Evolutionary conservation across 306 rosid genomes (phyloP).

Genomic region (Rosa lucieae): DNA sequence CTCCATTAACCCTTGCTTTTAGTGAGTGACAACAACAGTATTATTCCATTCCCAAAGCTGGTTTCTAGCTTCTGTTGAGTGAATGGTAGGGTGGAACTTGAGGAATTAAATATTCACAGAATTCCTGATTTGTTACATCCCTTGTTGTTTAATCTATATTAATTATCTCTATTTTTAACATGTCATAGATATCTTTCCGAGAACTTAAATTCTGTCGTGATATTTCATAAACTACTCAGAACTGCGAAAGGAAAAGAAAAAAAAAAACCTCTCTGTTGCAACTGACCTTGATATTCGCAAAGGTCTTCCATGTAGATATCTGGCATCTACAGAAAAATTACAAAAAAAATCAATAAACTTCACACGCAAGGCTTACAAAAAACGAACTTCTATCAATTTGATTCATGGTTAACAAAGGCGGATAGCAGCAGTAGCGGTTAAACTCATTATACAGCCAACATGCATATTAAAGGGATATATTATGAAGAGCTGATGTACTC

Average conservation of each 20-base stretch:
- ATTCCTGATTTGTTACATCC: background rate
- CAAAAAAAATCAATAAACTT: constrained; percentile 20
- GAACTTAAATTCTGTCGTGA: background rate
- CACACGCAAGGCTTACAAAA: background rate
- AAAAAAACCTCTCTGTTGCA: background rate
- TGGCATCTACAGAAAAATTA: constrained; percentile 44
- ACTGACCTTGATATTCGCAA: constrained; percentile 71
- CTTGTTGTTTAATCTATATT: background rate
- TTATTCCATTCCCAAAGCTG: background rate
- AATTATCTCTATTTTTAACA: background rate
- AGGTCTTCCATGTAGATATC: constrained; percentile 59
- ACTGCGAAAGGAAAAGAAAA: background rate
- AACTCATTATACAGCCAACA: background rate
- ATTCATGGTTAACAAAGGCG: background rate
- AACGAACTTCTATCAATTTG: background rate
- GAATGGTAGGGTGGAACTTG: background rate
- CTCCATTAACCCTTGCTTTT: background rate
- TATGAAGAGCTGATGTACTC: constrained; percentile 52
- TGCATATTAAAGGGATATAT: constrained; percentile 2
- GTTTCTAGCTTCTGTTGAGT: background rate
- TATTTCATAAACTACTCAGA: background rate
- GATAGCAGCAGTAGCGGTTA: background rate
- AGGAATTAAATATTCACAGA: background rate
- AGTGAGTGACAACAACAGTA: background rate
- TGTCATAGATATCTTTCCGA: background rate